phyloP scores from a whole-genome alignment of 2,329 filamentous ascomycete genomes.

The Neopestalotiopsis clavispora region DNA sequence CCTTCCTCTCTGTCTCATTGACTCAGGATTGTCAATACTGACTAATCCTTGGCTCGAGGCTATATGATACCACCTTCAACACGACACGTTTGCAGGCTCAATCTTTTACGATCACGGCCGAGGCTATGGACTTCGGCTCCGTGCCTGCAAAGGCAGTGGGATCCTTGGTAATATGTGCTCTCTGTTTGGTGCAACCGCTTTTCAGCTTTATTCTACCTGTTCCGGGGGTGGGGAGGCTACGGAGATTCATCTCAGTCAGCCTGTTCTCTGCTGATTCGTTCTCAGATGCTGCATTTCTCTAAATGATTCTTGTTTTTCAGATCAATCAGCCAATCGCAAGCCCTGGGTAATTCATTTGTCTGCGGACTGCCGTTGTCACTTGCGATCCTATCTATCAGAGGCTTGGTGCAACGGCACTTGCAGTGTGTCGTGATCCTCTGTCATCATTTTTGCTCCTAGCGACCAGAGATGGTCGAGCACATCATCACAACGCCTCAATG shows the following conservation, averaged over 20 bases:
- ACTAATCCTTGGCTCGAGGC: background rate
- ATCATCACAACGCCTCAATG: background rate
- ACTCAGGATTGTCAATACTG: background rate
- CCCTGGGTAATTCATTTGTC: background rate
- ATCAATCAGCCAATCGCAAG: conserved; percentile 3
- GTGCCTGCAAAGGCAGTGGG: background rate
- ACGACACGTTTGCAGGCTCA: background rate
- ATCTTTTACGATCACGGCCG: background rate
- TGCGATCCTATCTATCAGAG: background rate
- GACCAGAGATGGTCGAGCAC: background rate
- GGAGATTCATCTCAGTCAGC: background rate
- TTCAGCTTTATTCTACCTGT: background rate
- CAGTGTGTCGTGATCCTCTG: background rate
- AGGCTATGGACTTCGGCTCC: background rate
- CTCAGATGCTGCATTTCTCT: background rate
- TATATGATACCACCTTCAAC: background rate
- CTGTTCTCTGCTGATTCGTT: background rate
- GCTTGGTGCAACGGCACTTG: background rate
- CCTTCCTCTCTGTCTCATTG: background rate
- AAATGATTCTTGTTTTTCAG: background rate
- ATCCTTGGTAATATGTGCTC: background rate
- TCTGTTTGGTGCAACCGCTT: background rate
- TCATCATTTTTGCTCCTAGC: background rate
- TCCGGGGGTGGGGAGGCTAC: background rate
- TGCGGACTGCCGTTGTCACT: background rate